phyloP scores from a whole-genome alignment of 345 rosid species.

The Dovyalis caffra region DNA sequence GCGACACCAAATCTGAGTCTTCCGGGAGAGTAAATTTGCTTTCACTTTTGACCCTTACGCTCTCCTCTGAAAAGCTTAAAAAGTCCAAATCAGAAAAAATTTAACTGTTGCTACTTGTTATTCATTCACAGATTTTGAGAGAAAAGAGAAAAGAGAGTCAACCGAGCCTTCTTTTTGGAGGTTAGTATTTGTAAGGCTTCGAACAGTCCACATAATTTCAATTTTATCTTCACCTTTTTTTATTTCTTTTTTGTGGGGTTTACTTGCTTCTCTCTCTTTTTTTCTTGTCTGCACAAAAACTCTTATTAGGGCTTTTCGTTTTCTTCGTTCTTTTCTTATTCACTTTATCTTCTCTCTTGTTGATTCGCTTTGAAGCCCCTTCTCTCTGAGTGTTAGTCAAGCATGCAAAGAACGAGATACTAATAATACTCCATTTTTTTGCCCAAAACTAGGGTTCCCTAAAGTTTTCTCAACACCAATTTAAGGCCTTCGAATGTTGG shows the following conservation, averaged over 20 bases:
- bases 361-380: not conserved
- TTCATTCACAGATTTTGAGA: slow-evolving; percentile 30
- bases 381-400: slow-evolving; percentile 1
- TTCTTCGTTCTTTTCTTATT: slow-evolving; percentile 20
- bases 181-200: slow-evolving; percentile 69
- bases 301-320: slow-evolving; percentile 14
- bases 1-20: not conserved
- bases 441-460: slow-evolving; percentile 2
- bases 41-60: not conserved
- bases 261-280: no score
- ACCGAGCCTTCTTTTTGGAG: slow-evolving; percentile 59
- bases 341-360: not conserved
- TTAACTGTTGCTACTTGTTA: slow-evolving; percentile 14
- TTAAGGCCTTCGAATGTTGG: not conserved
- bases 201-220: slow-evolving; percentile 56
- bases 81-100: not conserved
- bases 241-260: not conserved
- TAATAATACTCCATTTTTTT: no score
- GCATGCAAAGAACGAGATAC: slow-evolving; percentile 15
- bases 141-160: slow-evolving; percentile 48
- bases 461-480: not conserved
- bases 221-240: slow-evolving; percentile 35
- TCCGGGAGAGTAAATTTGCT: not conserved
- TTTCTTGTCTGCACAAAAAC: slow-evolving; percentile 2
- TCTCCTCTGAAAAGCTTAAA: not conserved